Evolutionary conservation across 768 basidiomycete species (phyloP).

Genomic region (Asterophora parasitica): DNA sequence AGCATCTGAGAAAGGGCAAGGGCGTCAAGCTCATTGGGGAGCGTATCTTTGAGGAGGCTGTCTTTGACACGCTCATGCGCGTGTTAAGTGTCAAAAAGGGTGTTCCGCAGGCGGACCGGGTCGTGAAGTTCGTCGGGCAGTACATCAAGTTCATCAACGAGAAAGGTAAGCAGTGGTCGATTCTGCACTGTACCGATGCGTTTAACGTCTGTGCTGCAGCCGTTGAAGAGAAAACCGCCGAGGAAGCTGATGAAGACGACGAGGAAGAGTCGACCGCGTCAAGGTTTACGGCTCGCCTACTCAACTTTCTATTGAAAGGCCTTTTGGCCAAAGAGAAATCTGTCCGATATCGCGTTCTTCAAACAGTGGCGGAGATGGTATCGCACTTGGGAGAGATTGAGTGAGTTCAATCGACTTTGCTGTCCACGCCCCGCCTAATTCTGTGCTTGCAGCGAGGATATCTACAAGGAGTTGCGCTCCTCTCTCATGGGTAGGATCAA

Average conservation of each 20-base stretch:
- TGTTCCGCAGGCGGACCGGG: slow-evolving; percentile 62
- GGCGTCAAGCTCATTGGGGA: slow-evolving; percentile 64
- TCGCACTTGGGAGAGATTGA: slow-evolving; percentile 79
- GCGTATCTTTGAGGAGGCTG: slow-evolving; percentile 62
- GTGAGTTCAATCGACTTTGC: slow-evolving; percentile 39
- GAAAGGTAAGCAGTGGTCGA: slow-evolving; percentile 48
- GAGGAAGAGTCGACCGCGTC: slow-evolving; percentile 62
- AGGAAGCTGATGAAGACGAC: slow-evolving; percentile 37
- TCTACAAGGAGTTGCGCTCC: slow-evolving; percentile 57
- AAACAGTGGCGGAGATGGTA: slow-evolving; percentile 76
- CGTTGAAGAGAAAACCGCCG: slow-evolving; percentile 32
- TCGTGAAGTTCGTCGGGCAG: slow-evolving; percentile 76
- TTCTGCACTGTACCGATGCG: not conserved
- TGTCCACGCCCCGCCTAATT: not conserved
- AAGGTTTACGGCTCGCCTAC: slow-evolving; percentile 60
- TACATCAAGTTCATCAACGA: slow-evolving; percentile 75
- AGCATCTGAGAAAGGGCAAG: slow-evolving; percentile 44
- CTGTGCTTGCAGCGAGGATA: slow-evolving; percentile 55
- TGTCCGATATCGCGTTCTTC: slow-evolving; percentile 75
- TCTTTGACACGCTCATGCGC: slow-evolving; percentile 55
- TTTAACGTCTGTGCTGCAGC: slow-evolving; percentile 22
- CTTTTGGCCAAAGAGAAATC: slow-evolving; percentile 85
- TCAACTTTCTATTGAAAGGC: slow-evolving; percentile 68
- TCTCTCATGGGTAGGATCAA: slow-evolving; percentile 65
- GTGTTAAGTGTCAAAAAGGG: slow-evolving; percentile 80